phyloP scores from a whole-genome alignment of 169 alveolate species.

The Plasmodium knowlesi region DNA sequence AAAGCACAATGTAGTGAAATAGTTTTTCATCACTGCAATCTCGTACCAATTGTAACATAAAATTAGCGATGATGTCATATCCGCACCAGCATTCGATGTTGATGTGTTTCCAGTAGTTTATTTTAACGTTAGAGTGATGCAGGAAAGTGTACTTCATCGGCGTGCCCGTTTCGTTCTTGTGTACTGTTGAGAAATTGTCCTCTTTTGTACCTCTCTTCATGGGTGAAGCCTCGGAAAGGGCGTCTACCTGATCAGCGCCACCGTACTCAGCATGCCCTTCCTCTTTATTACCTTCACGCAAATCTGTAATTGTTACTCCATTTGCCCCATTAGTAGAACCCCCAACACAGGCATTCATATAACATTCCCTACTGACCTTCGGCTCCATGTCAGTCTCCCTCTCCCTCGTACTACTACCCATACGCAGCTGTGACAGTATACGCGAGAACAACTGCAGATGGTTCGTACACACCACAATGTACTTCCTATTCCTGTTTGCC shows the following conservation, averaged over 20 bases:
- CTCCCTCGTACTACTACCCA: neutral
- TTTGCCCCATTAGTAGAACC: neutral
- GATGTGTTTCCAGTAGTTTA: slow-evolving; percentile 40
- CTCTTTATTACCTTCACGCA: neutral
- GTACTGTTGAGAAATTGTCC: neutral
- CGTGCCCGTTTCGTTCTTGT: neutral
- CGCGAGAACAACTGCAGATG: slow-evolving; percentile 10
- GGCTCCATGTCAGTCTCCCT: neutral
- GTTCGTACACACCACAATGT: slow-evolving; percentile 26
- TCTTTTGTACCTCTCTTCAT: neutral
- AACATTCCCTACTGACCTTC: neutral
- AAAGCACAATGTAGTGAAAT: slow-evolving; percentile 50
- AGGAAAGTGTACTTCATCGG: slow-evolving; percentile 21
- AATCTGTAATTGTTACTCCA: neutral
- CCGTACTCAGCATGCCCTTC: neutral
- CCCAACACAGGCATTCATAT: neutral
- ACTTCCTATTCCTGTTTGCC: neutral
- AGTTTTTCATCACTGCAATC: slow-evolving; percentile 1
- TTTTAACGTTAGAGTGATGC: slow-evolving; percentile 20
- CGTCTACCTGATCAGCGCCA: neutral
- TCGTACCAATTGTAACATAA: slow-evolving; percentile 11
- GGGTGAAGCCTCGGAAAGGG: neutral
- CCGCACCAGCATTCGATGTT: slow-evolving; percentile 50
- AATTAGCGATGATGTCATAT: slow-evolving; percentile 44
- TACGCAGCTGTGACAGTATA: neutral